These are phyloP conservation scores for Conringia planisiliqua DNA, from an alignment of 345 rosid genomes.

Conservation along the genomic window DNA sequence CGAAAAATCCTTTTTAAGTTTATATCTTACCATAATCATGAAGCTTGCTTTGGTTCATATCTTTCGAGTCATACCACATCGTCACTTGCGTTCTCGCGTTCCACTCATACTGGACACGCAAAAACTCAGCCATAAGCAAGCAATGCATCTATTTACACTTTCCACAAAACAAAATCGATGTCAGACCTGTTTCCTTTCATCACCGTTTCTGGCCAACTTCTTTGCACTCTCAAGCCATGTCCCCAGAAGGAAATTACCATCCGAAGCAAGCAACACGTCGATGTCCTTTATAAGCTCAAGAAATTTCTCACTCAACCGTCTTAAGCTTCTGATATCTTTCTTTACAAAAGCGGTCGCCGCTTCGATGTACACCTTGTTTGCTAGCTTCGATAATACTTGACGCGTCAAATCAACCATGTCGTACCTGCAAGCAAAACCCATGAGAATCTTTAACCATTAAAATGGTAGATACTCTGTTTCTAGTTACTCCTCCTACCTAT, in stretches of 20 bases:
- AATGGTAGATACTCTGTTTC: not conserved
- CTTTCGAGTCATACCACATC: slow-evolving; percentile 87
- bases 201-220: slow-evolving; percentile 49
- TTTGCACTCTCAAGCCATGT: slow-evolving; percentile 92
- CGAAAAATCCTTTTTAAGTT: not conserved
- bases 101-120: slow-evolving; percentile 65
- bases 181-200: slow-evolving; percentile 67
- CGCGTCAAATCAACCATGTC: slow-evolving; percentile 90
- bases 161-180: not conserved
- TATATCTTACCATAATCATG: slow-evolving; percentile 74
- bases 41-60: slow-evolving; percentile 71
- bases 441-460: slow-evolving; percentile 6
- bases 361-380: slow-evolving; percentile 71
- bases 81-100: slow-evolving; percentile 94
- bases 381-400: slow-evolving; percentile 87
- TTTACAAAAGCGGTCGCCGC: slow-evolving; percentile 54
- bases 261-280: slow-evolving; percentile 71
- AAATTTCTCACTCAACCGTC: slow-evolving; percentile 46
- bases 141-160: not conserved
- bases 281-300: slow-evolving; percentile 70
- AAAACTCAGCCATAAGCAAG: slow-evolving; percentile 15
- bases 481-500: slow-evolving; percentile 48
- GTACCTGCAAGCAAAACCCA: slow-evolving; percentile 53
- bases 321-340: slow-evolving; percentile 51
- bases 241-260: slow-evolving; percentile 80